Percentiles rank a stretch among this genome's conserved stretches.
Evolutionary conservation across 169 alveolate genomes (phyloP).

Genomic region (Plasmodium coatneyi): DNA sequence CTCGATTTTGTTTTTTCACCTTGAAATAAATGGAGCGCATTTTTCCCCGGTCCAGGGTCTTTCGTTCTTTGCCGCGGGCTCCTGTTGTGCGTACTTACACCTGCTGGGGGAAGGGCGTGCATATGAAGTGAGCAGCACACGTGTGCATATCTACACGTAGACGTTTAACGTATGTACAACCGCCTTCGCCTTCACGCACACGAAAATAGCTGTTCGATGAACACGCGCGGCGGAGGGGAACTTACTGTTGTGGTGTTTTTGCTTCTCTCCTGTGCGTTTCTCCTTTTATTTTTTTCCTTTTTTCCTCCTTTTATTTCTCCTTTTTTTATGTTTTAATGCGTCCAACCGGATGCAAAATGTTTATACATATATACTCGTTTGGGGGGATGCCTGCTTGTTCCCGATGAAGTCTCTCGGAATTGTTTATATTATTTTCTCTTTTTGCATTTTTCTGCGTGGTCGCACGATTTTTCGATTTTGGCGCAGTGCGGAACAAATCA

Average conservation of each 20-base stretch:
- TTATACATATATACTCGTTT: not conserved
- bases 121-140: not conserved
- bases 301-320: not conserved
- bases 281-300: not conserved
- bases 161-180: not conserved
- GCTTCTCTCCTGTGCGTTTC: not conserved
- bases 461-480: not conserved
- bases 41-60: not conserved
- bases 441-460: not conserved
- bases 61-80: not conserved
- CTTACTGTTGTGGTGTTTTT: not conserved
- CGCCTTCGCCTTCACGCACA: not conserved
- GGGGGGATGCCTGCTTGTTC: not conserved
- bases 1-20: not conserved
- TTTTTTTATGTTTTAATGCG: not conserved
- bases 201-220: not conserved
- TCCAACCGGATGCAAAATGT: not conserved
- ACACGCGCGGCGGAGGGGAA: not conserved
- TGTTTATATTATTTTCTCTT: not conserved
- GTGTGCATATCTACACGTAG: not conserved
- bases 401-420: not conserved
- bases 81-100: not conserved
- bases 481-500: not conserved
- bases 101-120: not conserved
- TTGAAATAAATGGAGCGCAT: constrained; percentile 4